Evolutionary conservation across 2,329 filamentous ascomycete genomes (phyloP), one percentile per base, ranked within the genome.

Genomic region (Alternaria arbusti): DNA sequence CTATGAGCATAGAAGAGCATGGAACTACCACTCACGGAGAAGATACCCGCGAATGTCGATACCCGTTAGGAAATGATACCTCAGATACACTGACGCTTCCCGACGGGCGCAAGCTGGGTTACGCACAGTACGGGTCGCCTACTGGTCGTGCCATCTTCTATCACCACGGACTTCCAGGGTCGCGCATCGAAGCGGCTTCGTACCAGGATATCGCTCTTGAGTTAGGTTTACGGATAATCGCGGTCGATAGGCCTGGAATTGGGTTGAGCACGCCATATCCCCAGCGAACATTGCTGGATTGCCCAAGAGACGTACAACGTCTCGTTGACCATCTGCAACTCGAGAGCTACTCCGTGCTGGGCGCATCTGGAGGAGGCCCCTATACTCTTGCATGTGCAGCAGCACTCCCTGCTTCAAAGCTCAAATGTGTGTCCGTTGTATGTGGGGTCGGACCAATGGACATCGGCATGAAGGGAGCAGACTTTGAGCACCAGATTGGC

Each of bases 51-150:
- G 30, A 59, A 43, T 68, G 65, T 25, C 59, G 59, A 22, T 75
- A 61, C 47, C 71, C 49, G 25, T 65, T 74, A 4, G 73, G 76
- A 59, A 64, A 71, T 30, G 66, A 70, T 23, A 72, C 60, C 49
- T 78, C 79, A 1, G 56, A 67, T 20, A 80, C 70, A 13, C 46
- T 79, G 11, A 71, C 59, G 1, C 77, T 81, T 3, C 65, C 77
- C 0, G 76, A 79, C 54, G 79, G 78, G 8, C 77, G 79, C 13
- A 78, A 72, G 57, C 68, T 82, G 2, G 76, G 78, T 6, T 81
- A 80, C 55, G 77, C 76, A 32, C 64, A 75, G 40, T 79, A 78
- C 47, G 76, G 77, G 6, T 69, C 69, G 4, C 67, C 63, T 10
- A 74, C 66, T 4, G 75, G 75, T 15, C 65, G 66, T 36, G 23